Conservation (phyloP, 2,329 filamentous ascomycete species). For the Pseudogymnoascus destructans region DNA sequence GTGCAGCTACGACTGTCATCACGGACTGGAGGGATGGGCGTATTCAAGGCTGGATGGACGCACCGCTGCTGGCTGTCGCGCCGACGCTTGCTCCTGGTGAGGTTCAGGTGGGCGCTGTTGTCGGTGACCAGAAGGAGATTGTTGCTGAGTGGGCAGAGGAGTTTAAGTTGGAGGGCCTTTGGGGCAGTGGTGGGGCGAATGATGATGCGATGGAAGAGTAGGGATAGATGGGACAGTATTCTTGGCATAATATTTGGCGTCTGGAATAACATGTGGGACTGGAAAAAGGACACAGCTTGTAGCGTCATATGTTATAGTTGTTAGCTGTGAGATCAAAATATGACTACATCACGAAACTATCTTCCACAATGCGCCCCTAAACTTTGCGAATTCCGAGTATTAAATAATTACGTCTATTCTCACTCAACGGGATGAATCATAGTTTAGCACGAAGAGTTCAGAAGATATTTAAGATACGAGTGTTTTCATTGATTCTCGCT, state of each 20-base stretch:
- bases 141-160: slow-evolving; percentile 88
- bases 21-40: slow-evolving; percentile 95
- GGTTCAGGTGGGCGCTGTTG: slow-evolving; percentile 32
- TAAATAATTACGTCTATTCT: neutral
- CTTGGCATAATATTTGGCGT: slow-evolving; percentile 7
- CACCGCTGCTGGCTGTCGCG: slow-evolving; percentile 50
- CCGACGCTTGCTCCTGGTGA: slow-evolving; percentile 28
- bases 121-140: slow-evolving; percentile 67
- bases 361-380: neutral
- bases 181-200: slow-evolving; percentile 38
- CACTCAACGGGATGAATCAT: neutral
- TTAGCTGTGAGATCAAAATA: slow-evolving; percentile 8
- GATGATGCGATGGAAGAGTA: slow-evolving; percentile 24
- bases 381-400: neutral
- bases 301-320: slow-evolving; percentile 9
- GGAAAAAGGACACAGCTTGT: slow-evolving; percentile 8
- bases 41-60: slow-evolving; percentile 82
- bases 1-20: slow-evolving; percentile 83
- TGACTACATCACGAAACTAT: slow-evolving; percentile 5
- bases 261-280: slow-evolving; percentile 9
- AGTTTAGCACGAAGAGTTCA: neutral
- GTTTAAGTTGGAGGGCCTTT: slow-evolving; percentile 88
- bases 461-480: neutral
- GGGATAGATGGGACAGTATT: slow-evolving; percentile 6
- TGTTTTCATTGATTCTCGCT: slow-evolving; percentile 8